Base-by-base conservation (phyloP, 1,139 yeast genomes). In the Lodderomyces theae region DNA sequence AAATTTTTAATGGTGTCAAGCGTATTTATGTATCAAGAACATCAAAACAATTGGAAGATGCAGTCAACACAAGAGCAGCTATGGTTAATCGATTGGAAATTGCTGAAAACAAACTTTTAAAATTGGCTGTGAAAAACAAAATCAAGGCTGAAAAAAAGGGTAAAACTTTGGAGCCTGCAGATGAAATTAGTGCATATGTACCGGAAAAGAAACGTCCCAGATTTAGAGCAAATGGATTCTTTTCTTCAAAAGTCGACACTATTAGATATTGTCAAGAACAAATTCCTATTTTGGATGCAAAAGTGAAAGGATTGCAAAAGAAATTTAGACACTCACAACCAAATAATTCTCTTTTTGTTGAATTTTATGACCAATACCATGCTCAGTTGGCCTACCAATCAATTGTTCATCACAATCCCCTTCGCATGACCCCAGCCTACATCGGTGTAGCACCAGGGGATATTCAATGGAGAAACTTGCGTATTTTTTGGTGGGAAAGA, bases 401-500 rank as follows among this genome's bases (percentile, higher is more conserved):
- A 1, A 59, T 77, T 15, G 63, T 71, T 19, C 79, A 74, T 62
- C 83, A 70, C 61, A 64, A 58, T 48, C 85, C 82, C 1, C 60
- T 76, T 46, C 69, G 77, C 51, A 68, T 74, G 61, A 45, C 54
- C 19, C 77, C 82, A 8, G 66, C 72, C 22, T 67, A 64, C 43
- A 72, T 84, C 34, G 85, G 85, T 16, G 63, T 76, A 42, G 73
- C 78, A 37, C 87, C 90, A 4, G 73, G 63, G 4, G 87, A 84
- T 56, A 62, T 85, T 29, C 59, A 70, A 48, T 85, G 92, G 92
- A 57, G 71, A 21, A 84, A 82, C 54, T 64, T 89, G 75, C 75
- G 94, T 52, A 61, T 88, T 62, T 75, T 78, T 49, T 86, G 96
- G 95, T 83, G 89, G 85, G 95, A 85, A 64, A 73, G 89, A 52